Conservation (phyloP, 1,139 yeast species). For the Kurtzmaniella natalensis region DNA sequence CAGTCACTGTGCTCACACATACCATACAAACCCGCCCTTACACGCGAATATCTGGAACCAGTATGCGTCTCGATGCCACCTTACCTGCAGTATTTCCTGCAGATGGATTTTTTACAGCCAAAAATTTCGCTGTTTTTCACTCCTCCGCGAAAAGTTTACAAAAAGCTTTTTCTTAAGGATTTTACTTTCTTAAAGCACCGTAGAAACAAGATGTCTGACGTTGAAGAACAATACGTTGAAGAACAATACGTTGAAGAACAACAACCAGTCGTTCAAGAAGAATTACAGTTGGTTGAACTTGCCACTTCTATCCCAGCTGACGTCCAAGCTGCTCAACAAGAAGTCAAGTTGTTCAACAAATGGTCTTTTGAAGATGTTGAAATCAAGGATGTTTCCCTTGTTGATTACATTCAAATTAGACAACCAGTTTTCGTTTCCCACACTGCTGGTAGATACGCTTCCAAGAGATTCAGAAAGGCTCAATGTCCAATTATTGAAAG, state of each 20-base stretch:
- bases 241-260: no score
- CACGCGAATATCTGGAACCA: neutral
- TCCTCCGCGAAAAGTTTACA: no score
- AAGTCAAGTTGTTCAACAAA: constrained; percentile 98
- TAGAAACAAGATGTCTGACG: constrained; percentile 48
- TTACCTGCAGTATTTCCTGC: neutral
- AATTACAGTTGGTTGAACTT: constrained; percentile 76
- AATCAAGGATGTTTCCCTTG: constrained; percentile 96
- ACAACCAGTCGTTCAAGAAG: constrained; percentile 63
- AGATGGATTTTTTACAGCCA: no score
- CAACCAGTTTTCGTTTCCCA: constrained; percentile 97
- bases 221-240: constrained; percentile 41
- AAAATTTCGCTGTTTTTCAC: no score
- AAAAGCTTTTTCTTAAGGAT: no score
- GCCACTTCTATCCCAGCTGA: constrained; percentile 97
- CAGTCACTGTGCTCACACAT: constrained; percentile 2
- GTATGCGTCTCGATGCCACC: no score
- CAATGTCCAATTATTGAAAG: constrained; percentile 99
- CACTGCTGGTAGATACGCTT: constrained; percentile 99
- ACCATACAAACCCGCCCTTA: neutral
- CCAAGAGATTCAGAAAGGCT: constrained; percentile 99
- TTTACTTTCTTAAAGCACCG: no score
- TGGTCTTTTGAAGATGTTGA: constrained; percentile 98
- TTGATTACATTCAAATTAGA: constrained; percentile 97
- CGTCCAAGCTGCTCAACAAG: constrained; percentile 92